A percentile compares a stretch with the other conserved stretches of the same genome.
These are phyloP conservation scores for Paramecium sonneborni DNA, from an alignment of 73 alveolate genomes.

Conservation along the genomic window DNA sequence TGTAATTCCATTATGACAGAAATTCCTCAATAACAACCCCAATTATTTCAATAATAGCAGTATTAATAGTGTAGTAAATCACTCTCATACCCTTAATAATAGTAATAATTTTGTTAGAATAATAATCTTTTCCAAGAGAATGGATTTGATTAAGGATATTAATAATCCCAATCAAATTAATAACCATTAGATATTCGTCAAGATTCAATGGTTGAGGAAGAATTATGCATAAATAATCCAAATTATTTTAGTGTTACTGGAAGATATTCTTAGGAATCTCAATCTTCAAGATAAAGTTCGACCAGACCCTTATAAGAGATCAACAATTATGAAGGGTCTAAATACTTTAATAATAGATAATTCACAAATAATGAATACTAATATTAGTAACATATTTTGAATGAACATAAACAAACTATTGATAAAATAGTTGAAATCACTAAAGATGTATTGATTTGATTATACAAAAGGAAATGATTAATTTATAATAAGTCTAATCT, in stretches of 20 bases:
- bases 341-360: neutral
- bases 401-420: neutral
- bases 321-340: neutral
- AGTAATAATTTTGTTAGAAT: neutral
- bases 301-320: neutral
- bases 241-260: neutral
- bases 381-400: neutral
- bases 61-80: neutral
- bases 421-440: conserved; percentile 21
- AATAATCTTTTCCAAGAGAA: neutral
- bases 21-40: neutral
- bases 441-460: neutral
- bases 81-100: neutral
- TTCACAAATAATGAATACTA: neutral
- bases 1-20: neutral
- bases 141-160: neutral
- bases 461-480: neutral
- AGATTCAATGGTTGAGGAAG: conserved; percentile 19
- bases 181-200: neutral
- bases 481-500: neutral
- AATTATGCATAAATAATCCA: neutral
- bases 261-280: neutral
- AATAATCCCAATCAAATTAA: neutral
- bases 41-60: neutral
- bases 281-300: neutral